phyloP scores from a whole-genome alignment of 1,284 basidiomycete species.

The Leccinum griseonigrum region DNA sequence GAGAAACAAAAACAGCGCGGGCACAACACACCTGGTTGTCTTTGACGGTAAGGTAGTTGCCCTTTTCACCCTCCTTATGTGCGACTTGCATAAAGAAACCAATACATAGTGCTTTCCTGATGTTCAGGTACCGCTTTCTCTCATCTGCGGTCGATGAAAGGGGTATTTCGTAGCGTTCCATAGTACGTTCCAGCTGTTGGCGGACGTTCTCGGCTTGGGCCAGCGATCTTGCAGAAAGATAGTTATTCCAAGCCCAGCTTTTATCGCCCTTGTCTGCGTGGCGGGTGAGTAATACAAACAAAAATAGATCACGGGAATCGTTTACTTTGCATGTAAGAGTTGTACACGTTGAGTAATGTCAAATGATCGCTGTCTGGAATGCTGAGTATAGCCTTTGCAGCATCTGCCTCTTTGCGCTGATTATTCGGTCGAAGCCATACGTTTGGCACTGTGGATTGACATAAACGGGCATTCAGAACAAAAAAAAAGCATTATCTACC shows the following conservation, averaged over 20 bases:
- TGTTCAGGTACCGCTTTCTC: conserved; percentile 75
- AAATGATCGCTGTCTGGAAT: conserved; percentile 97
- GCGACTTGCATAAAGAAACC: conserved; percentile 99
- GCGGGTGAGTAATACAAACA: conserved; percentile 1
- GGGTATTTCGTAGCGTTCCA: conserved; percentile 91
- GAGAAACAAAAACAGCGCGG: background rate
- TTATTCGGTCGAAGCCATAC: conserved; percentile 92
- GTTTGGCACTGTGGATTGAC: conserved; percentile 69
- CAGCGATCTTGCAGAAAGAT: conserved; percentile 82
- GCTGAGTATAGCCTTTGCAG: conserved; percentile 85
- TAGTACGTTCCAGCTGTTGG: conserved; percentile 83
- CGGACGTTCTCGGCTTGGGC: conserved; percentile 97
- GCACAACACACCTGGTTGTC: conserved; percentile 72
- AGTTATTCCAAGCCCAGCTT: conserved; percentile 95
- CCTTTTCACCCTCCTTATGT: conserved; percentile 93
- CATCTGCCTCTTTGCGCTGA: conserved; percentile 86
- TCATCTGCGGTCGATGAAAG: conserved; percentile 79
- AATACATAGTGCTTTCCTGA: conserved; percentile 84
- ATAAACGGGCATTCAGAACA: conserved; percentile 5
- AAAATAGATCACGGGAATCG: conserved; percentile 7
- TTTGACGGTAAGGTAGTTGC: conserved; percentile 85
- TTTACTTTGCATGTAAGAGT: conserved; percentile 85
- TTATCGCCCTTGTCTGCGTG: conserved; percentile 66
- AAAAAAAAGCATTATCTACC: conserved; percentile 44
- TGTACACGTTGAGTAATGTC: conserved; percentile 94